A percentile compares a stretch with the other conserved stretches of the same genome.
phyloP scores from a whole-genome alignment of 169 alveolate species.

The Plasmodium blacklocki region DNA sequence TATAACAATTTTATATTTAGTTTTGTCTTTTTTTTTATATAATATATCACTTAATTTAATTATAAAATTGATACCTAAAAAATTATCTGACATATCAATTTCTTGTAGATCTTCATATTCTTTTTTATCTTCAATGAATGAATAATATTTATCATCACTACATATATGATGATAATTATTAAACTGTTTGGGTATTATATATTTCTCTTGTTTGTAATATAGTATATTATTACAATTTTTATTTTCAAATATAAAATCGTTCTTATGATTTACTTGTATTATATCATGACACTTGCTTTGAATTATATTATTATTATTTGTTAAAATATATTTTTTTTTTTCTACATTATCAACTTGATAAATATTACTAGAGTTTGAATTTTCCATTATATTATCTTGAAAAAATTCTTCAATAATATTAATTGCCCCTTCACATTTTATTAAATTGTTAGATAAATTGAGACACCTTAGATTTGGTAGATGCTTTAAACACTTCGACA shows the following conservation, averaged over 20 bases:
- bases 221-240: neutral
- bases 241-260: neutral
- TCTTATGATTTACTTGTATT: too few relatives aligned
- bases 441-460: constrained; percentile 36
- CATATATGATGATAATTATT: too few relatives aligned
- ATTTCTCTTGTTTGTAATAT: neutral
- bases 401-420: constrained; percentile 33
- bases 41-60: constrained; percentile 13
- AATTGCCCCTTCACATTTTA: constrained; percentile 28
- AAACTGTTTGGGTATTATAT: too few relatives aligned
- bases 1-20: constrained; percentile 8
- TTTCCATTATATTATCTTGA: neutral
- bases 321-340: neutral
- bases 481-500: constrained; percentile 40
- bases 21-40: neutral
- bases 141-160: too few relatives aligned
- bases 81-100: constrained; percentile 41
- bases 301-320: neutral
- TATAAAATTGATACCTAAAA: constrained; percentile 11
- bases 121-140: neutral
- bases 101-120: constrained; percentile 17
- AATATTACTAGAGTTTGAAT: neutral
- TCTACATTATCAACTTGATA: too few relatives aligned
- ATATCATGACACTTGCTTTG: neutral
- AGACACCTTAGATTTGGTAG: constrained; percentile 16